A percentile compares a stretch with the other conserved stretches of the same genome.
These are phyloP conservation scores for Zostera marina DNA, from an alignment of 116 monocot species.

Conservation along the genomic window DNA sequence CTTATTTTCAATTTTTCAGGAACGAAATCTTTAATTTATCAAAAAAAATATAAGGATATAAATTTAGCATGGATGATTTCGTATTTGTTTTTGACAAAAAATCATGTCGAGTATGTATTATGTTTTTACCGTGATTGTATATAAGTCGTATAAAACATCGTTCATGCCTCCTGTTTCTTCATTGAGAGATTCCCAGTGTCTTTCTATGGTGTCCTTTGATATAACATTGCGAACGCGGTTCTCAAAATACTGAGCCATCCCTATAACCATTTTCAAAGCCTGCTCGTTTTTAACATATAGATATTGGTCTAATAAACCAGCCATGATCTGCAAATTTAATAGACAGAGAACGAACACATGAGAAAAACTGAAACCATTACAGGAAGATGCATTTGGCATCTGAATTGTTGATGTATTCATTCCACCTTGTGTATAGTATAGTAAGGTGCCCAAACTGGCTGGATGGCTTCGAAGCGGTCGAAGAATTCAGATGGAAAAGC, in stretches of 20 bases:
- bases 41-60: neutral
- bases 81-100: too few relatives aligned
- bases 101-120: neutral
- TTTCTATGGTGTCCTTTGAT: conserved; percentile 61
- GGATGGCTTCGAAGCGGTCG: conserved; percentile 62
- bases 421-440: conserved; percentile 97
- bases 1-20: too few relatives aligned
- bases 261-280: conserved; percentile 59
- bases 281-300: conserved; percentile 28
- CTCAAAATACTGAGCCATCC: conserved; percentile 92
- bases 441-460: conserved; percentile 89
- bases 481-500: conserved; percentile 84
- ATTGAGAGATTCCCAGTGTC: conserved; percentile 60
- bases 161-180: conserved; percentile 99
- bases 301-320: conserved; percentile 88
- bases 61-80: neutral
- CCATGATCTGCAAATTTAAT: conserved; percentile 49
- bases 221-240: conserved; percentile 90
- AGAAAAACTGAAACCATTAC: too few relatives aligned
- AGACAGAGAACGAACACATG: too few relatives aligned
- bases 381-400: neutral
- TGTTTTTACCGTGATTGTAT: conserved; percentile 58
- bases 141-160: conserved; percentile 83
- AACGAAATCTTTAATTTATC: too few relatives aligned
- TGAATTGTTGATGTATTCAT: neutral